Evolutionary conservation across 164 flowering plant species (phyloP), one percentile per base, ranked within the genome.

Genomic region (Vitis cinerea): DNA sequence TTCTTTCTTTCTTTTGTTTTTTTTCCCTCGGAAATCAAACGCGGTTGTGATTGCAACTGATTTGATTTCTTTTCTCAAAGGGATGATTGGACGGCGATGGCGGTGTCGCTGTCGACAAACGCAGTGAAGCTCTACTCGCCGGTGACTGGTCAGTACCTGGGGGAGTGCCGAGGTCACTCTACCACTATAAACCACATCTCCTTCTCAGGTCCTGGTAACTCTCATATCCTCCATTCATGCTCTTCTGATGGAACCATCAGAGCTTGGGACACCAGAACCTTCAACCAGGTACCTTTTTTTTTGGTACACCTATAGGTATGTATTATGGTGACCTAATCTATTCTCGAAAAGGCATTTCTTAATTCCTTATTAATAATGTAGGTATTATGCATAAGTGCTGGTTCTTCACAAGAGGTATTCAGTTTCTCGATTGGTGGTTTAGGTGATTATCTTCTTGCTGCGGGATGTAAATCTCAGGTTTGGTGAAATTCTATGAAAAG

Each of bases 401-500:
- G 88, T 50, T 64, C 89, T 47, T 74, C 81, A 4, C 90, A 84
- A 72, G 94, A 90, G 78, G 72, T 93, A 15, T 96, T 93, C 77
- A 88, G 94, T 81, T 87, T 96, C 71, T 83, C 94, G 2, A 83
- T 91, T 87, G 97, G 97, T 79, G 97, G 97, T 16, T 65, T 87
- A 0, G 66, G 73, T 59, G 82, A 74, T 71, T 85, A 84, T 84
- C 92, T 96, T 74, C 86, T 96, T 71, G 93, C 99, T 15, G 97
- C 92, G 30, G 99, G 97, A 27, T 87, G 91, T 79, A 82, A 89
- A 68, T 74, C 93, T 68, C 88, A 92, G 97, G 99, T 93, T 62
- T 19, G 66, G 44, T 37, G 44, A 37, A 37, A 37, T 37, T 37
- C 2, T 37, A 37, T 37, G 44, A 37, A 37, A 37, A 37, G 7